Base-by-base conservation (phyloP, 2,329 filamentous ascomycete species). In the Raffaelea arxii region DNA sequence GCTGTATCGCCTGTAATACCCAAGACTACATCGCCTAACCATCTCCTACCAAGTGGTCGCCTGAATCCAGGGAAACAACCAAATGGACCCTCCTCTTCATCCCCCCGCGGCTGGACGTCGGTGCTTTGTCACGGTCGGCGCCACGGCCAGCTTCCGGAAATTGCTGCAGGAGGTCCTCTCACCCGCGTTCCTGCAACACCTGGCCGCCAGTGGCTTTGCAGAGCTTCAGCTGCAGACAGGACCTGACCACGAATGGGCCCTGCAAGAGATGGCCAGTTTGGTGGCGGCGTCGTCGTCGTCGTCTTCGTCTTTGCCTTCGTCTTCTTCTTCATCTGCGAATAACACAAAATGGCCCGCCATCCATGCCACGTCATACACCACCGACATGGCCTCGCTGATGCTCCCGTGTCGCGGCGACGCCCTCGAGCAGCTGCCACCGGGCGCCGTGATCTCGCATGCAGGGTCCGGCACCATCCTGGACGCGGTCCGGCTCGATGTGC, bases 401-500 rank as follows among this genome's bases (percentile, higher is more conserved):
- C 59, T 61, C 2, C 60, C 67, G 16, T 79, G 77, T 55, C 69
- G 74, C 37, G 63, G 62, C 12, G 52, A 62, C 12, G 65, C 71
- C 48, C 68, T 70, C 4, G 66, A 66, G 16, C 12, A 11, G 11
- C 64, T 71, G 12, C 62, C 59, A 0, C 75, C 80, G 7, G 92
- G 92, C 0, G 67, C 92, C 18, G 77, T 96, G 25, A 84, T 98
- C 49, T 88, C 84, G 39, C 92, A 98, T 68, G 91, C 89, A 52
- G 92, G 91, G 16, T 90, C 91, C 12, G 92, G 92, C 9, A 89
- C 87, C 3, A 89, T 97, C 24, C 72, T 97, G 1, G 88, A 90
- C 60, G 87, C 82, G 1, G 77, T 94, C 51, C 79, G 86, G 38
- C 69, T 85, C 44, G 77, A 79, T 14, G 69, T 89, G 0, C 82